These are phyloP conservation scores for Solanum lycopersicoides DNA, from an alignment of 257 asterid species.

Conservation along the genomic window DNA sequence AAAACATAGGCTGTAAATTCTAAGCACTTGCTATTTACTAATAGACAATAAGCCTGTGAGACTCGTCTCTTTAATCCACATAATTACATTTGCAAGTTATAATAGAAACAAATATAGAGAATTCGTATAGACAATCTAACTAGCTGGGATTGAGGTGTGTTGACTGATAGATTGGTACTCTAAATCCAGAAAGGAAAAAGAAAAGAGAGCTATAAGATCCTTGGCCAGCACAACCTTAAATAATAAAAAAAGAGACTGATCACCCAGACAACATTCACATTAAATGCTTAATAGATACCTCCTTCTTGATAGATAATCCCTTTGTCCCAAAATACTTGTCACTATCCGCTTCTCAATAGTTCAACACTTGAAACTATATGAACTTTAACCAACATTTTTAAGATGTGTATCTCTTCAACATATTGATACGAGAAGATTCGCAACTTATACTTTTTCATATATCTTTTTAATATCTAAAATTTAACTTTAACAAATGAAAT, in stretches of 20 bases:
- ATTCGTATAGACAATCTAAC: background rate
- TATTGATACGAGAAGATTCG: background rate
- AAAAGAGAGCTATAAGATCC: background rate
- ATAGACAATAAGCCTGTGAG: background rate
- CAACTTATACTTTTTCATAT: background rate
- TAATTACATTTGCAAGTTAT: background rate
- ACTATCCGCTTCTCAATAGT: background rate
- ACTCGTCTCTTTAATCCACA: background rate
- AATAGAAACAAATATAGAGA: background rate
- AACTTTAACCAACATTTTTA: background rate
- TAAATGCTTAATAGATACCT: background rate
- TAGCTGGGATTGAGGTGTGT: background rate
- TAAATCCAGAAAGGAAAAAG: background rate
- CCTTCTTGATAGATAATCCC: background rate
- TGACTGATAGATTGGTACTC: background rate
- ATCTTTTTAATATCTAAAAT: background rate
- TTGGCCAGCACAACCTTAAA: background rate
- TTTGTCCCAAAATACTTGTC: background rate
- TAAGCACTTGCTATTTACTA: background rate
- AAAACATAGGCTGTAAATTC: background rate
- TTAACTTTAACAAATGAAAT: background rate
- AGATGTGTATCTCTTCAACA: background rate
- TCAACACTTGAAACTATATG: background rate
- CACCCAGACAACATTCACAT: conserved; percentile 18
- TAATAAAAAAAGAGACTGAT: background rate